These are phyloP conservation scores for Angomonas deanei DNA, from an alignment of 208 protist genomes.

Conservation along the genomic window DNA sequence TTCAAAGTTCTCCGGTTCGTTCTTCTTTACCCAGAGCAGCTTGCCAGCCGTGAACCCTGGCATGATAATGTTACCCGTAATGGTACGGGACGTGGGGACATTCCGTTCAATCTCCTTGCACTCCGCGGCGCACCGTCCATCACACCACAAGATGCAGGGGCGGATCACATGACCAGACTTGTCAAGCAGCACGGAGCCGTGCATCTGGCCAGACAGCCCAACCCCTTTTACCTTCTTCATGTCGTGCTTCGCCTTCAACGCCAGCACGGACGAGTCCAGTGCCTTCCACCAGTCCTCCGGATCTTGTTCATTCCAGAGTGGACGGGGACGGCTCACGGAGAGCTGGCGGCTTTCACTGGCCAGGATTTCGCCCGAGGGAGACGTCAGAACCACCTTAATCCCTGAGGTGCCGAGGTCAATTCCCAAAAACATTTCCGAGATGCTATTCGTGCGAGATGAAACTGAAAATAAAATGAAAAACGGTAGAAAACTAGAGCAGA, in stretches of 20 bases:
- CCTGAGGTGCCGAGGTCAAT: constrained; percentile 70
- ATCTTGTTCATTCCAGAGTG: constrained; percentile 73
- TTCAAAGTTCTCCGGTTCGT: constrained; percentile 57
- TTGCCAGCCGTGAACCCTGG: constrained; percentile 80
- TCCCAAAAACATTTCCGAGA: constrained; percentile 43
- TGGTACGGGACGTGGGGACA: constrained; percentile 46
- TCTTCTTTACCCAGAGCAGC: constrained; percentile 65
- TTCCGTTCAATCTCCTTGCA: constrained; percentile 58
- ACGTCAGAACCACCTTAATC: constrained; percentile 69
- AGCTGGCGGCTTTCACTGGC: constrained; percentile 45
- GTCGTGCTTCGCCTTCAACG: constrained; percentile 44
- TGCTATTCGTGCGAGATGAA: not conserved
- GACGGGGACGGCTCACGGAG: constrained; percentile 50
- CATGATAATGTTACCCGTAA: constrained; percentile 79
- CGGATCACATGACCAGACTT: constrained; percentile 48
- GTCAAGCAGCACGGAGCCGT: constrained; percentile 64
- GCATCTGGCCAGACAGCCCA: constrained; percentile 70
- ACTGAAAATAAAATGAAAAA: constrained; percentile 2
- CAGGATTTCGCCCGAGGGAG: constrained; percentile 34
- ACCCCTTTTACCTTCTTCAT: constrained; percentile 44
- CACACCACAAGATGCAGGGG: constrained; percentile 80
- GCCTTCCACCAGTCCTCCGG: constrained; percentile 50
- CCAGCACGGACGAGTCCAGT: constrained; percentile 45
- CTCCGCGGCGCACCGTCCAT: constrained; percentile 57
- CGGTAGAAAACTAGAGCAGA: not conserved